Percentiles rank a stretch among this genome's conserved stretches.
Conservation (phyloP, 257 asterid genomes). For the Verbena officinalis region DNA sequence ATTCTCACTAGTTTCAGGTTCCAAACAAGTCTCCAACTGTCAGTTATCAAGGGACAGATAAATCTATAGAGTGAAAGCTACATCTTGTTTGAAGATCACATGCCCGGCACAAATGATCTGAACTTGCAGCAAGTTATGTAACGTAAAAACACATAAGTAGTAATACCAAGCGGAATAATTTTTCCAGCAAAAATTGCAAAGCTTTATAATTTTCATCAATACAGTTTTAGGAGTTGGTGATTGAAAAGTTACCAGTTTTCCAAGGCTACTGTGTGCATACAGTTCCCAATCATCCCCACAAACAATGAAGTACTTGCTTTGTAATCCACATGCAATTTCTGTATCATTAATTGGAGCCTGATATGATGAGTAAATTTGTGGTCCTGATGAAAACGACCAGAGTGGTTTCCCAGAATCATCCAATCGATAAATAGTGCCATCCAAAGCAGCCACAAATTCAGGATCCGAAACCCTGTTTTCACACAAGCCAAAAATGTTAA, state of each 20-base stretch:
- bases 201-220: neutral
- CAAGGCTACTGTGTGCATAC: conserved; percentile 80
- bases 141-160: neutral
- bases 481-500: neutral
- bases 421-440: conserved; percentile 76
- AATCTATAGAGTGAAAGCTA: neutral
- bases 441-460: conserved; percentile 79
- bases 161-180: neutral
- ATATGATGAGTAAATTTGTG: conserved; percentile 80
- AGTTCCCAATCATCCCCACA: conserved; percentile 90
- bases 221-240: conserved; percentile 5
- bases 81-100: conserved; percentile 3
- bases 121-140: neutral
- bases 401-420: conserved; percentile 69
- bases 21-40: neutral
- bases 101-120: conserved; percentile 15
- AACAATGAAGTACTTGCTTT: conserved; percentile 72
- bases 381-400: conserved; percentile 90
- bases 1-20: neutral
- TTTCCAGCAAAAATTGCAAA: conserved; percentile 7
- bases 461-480: conserved; percentile 64
- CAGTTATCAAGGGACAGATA: neutral
- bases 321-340: conserved; percentile 57
- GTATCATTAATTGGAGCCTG: conserved; percentile 67
- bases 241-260: conserved; percentile 61